A percentile compares a stretch with the other conserved stretches of the same genome.
Evolutionary conservation across 2,329 filamentous ascomycete species (phyloP).

Genomic region (Cryphonectria naterciae): DNA sequence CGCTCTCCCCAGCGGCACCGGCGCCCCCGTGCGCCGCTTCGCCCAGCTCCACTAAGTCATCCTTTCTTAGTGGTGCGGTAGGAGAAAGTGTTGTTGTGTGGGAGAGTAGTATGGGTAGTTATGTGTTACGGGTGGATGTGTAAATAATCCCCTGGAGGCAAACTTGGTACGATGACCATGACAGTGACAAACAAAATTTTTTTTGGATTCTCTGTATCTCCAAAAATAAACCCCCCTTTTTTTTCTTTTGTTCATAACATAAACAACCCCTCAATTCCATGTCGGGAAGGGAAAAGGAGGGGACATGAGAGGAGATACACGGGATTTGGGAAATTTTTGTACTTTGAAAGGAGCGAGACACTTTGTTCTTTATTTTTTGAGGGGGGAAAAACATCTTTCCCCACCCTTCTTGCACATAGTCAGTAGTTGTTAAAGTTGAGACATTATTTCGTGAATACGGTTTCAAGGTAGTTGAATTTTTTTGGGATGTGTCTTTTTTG

Average conservation of each 20-base stretch:
- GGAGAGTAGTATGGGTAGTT: no score
- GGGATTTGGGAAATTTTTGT: not conserved
- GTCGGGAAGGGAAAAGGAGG: not conserved
- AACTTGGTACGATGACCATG: constrained; percentile 30
- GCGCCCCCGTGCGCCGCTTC: constrained; percentile 27
- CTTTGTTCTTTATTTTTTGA: not conserved
- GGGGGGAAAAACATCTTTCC: no score
- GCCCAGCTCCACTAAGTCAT: constrained; percentile 28
- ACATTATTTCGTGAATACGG: constrained; percentile 4
- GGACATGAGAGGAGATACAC: constrained; percentile 12
- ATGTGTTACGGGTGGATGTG: not conserved
- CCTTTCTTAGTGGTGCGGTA: not conserved
- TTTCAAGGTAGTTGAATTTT: not conserved
- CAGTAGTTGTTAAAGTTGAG: constrained; percentile 13
- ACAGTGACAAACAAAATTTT: constrained; percentile 7
- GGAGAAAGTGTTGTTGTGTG: not conserved
- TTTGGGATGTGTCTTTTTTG: not conserved
- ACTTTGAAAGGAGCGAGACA: not conserved
- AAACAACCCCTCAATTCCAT: not conserved
- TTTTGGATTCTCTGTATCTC: constrained; percentile 23
- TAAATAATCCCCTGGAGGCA: not conserved
- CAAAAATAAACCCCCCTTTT: constrained; percentile 4
- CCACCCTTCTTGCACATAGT: constrained; percentile 19
- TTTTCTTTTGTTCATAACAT: constrained; percentile 22
- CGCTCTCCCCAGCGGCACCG: constrained; percentile 25